A percentile compares a stretch with the other conserved stretches of the same genome.
Conservation (phyloP, 2,329 filamentous ascomycete genomes). For the Akanthomyces lecanii region DNA sequence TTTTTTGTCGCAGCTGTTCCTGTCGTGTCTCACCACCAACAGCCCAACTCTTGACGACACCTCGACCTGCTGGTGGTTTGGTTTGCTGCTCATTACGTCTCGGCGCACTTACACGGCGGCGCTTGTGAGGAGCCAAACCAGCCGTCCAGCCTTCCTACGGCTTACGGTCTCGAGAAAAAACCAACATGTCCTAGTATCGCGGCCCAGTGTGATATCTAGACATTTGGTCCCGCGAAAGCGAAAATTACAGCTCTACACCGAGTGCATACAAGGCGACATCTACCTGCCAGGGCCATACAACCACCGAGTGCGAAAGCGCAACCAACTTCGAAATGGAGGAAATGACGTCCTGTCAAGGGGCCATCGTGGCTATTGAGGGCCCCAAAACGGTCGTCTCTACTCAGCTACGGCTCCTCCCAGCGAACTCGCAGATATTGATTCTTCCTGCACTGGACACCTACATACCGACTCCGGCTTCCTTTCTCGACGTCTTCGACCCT, state of each 20-base stretch:
- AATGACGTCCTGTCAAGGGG: slow-evolving; percentile 31
- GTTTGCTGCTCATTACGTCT: background rate
- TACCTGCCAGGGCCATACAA: background rate
- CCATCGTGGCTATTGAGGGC: slow-evolving; percentile 58
- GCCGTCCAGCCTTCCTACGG: background rate
- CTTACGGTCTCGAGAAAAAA: background rate
- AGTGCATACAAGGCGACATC: background rate
- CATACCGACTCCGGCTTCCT: slow-evolving; percentile 22
- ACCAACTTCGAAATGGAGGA: background rate
- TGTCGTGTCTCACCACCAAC: background rate
- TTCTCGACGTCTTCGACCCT: slow-evolving; percentile 26
- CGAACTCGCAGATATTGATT: slow-evolving; percentile 54
- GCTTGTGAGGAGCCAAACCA: slow-evolving; percentile 9
- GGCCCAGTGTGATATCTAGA: background rate
- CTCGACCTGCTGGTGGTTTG: background rate
- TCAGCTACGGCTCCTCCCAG: slow-evolving; percentile 56
- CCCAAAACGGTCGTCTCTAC: slow-evolving; percentile 51
- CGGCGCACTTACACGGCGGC: slow-evolving; percentile 14
- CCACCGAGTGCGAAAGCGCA: background rate
- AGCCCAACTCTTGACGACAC: background rate
- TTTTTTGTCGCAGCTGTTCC: background rate
- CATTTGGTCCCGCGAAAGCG: background rate
- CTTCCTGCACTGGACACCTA: slow-evolving; percentile 51
- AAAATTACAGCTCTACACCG: background rate
- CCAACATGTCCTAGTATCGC: background rate